Evolutionary conservation across 148 eudicot genomes (phyloP), one percentile per base, ranked within the genome.

Genomic region (Chenopodium album): DNA sequence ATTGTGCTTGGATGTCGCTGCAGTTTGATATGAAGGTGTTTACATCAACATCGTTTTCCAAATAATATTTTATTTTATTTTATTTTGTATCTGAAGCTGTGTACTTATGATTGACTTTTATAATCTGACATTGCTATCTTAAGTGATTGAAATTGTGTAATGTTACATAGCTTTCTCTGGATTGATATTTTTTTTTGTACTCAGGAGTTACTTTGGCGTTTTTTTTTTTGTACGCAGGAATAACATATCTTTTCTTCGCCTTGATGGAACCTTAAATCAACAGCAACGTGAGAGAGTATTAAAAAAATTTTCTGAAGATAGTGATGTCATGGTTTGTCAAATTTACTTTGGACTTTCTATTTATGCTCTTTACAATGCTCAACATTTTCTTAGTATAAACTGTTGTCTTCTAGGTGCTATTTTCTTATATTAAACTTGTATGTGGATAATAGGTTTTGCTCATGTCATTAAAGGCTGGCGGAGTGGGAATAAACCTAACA

Each of bases 391-490:
- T 26, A 26, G 11, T 26, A 23, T 28, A 37, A 46, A 73, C 9
- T 44, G 17, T 46, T 73, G 31, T 9, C 34, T 13, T 44, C 11
- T 46, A 22, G 48, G 34, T 72, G 75, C 29, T 46, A 19, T n/a
- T 4, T 26, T 48, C 63, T 52, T 52, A n/a, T 67, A 34, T 78
- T 12, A 66, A 16, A 66, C n/a, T 63, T 69, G 31, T 54, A 1
- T 78, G 12, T 78, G 82, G 46, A 84, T 66, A 76, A 65, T 85
- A 95, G 99, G 99, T 96, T 72, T 78, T 96, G 86, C 84, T 95
- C 80, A 94, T 96, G 99, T 96, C 99, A 9, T 79, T 96, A 76
- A 96, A 96, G 88, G 99, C 99, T 84, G 99, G 99, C 66, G 99
- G 99, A 71, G 99, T 96, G 84, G 99, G 99, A 72, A 94, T 96